phyloP scores from a whole-genome alignment of 148 eudicot species.

The Rhododendron kiyosumense region DNA sequence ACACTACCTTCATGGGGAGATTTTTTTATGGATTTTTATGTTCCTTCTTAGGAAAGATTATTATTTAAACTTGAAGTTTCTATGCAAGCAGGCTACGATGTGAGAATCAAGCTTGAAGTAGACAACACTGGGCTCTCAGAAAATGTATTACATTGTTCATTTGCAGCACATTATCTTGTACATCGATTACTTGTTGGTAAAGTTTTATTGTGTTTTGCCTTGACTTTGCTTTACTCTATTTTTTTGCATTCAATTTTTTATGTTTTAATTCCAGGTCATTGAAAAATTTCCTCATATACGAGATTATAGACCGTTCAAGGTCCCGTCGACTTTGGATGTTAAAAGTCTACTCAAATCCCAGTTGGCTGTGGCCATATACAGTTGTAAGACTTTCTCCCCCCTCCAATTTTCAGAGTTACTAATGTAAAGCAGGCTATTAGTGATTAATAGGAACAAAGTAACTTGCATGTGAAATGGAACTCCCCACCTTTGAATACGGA shows the following conservation, averaged over 20 bases:
- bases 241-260: neutral
- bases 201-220: neutral
- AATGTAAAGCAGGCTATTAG: neutral
- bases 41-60: neutral
- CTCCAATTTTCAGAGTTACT: neutral
- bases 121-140: conserved; percentile 49
- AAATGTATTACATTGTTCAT: conserved; percentile 36
- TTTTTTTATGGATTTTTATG: neutral
- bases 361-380: conserved; percentile 63
- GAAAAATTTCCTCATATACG: conserved; percentile 87
- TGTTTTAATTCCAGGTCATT: conserved; percentile 44
- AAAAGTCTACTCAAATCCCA: conserved; percentile 67
- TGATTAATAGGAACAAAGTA: neutral
- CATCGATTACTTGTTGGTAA: neutral
- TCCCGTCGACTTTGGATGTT: conserved; percentile 52
- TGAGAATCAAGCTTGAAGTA: conserved; percentile 58
- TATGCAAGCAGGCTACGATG: conserved; percentile 61
- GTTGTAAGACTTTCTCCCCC: conserved; percentile 45
- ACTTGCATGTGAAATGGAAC: neutral
- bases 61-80: conserved; percentile 12
- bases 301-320: conserved; percentile 54
- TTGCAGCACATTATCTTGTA: neutral
- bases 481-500: neutral
- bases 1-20: neutral
- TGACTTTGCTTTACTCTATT: neutral